These are phyloP conservation scores for Herpotrichia juniperi DNA, from an alignment of 2,329 filamentous ascomycete genomes.

Conservation along the genomic window DNA sequence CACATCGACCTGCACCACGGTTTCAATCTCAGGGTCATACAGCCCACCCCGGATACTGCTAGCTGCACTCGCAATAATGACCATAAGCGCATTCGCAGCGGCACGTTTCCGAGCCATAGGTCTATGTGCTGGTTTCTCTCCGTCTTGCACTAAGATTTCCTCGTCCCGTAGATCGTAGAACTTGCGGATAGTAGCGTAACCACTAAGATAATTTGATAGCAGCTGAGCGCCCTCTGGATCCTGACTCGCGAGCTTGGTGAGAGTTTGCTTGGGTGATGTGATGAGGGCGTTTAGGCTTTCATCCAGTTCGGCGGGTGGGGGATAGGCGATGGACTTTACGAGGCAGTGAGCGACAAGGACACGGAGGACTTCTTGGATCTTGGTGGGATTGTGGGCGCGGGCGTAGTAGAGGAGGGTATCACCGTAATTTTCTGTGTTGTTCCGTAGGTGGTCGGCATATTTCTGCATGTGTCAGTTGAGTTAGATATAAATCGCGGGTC, in stretches of 20 bases:
- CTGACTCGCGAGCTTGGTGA: constrained; percentile 73
- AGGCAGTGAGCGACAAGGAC: constrained; percentile 87
- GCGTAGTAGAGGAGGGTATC: constrained; percentile 91
- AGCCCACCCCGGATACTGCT: constrained; percentile 92
- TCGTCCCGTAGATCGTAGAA: constrained; percentile 91
- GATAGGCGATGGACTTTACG: constrained; percentile 82
- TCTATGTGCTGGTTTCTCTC: constrained; percentile 50
- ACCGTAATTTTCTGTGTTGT: constrained; percentile 78
- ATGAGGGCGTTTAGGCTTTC: constrained; percentile 72
- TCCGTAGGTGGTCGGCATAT: constrained; percentile 79
- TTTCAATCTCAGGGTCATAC: constrained; percentile 79
- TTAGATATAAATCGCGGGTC: not conserved
- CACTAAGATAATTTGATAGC: constrained; percentile 83
- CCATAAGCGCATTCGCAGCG: constrained; percentile 75
- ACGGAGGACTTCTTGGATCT: constrained; percentile 85
- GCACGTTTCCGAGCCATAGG: constrained; percentile 69
- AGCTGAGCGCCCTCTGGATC: constrained; percentile 84
- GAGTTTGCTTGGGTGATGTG: constrained; percentile 70
- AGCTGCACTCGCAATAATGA: constrained; percentile 84
- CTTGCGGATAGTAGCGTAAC: constrained; percentile 87
- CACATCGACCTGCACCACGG: constrained; percentile 88
- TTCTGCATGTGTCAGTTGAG: constrained; percentile 59
- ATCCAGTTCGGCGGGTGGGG: constrained; percentile 74
- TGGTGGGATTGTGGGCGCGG: constrained; percentile 76
- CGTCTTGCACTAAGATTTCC: constrained; percentile 49